These are phyloP conservation scores for Aeminium ludgeri DNA, from an alignment of 495 filamentous ascomycete species.

Conservation along the genomic window DNA sequence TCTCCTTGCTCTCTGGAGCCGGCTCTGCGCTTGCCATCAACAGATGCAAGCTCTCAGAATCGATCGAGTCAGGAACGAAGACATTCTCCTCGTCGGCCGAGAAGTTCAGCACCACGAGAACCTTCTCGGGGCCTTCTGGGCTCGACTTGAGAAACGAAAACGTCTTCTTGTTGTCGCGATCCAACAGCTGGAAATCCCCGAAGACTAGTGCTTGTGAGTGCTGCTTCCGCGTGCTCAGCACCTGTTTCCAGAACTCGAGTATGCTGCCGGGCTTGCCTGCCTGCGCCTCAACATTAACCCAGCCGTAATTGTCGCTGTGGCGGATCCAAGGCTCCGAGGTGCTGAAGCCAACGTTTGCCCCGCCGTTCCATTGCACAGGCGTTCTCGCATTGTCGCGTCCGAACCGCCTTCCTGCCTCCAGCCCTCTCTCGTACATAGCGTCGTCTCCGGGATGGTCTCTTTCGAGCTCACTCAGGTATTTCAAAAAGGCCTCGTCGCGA, in stretches of 20 bases:
- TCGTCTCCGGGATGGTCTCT: too few species aligned
- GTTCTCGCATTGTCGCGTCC: conserved; percentile 42
- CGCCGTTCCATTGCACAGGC: conserved; percentile 45
- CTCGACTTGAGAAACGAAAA: conserved; percentile 33
- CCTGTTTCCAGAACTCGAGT: conserved; percentile 35
- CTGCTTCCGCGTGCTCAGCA: conserved; percentile 36
- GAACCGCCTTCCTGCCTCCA: conserved; percentile 45
- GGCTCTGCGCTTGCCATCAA: too few species aligned
- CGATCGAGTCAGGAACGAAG: too few species aligned
- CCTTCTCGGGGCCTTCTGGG: conserved; percentile 24
- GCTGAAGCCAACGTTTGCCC: conserved; percentile 38
- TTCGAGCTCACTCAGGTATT: conserved; percentile 5
- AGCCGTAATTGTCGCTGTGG: conserved; percentile 34
- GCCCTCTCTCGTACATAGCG: conserved; percentile 26
- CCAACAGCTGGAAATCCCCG: conserved; percentile 38
- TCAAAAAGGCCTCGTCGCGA: conserved; percentile 18
- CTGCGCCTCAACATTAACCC: conserved; percentile 36
- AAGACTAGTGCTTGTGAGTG: conserved; percentile 31
- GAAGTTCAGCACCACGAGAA: conserved; percentile 38
- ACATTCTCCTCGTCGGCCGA: neutral
- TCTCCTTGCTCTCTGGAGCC: too few species aligned
- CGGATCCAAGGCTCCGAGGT: conserved; percentile 42
- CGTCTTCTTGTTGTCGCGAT: conserved; percentile 28
- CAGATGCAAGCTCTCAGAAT: too few species aligned
- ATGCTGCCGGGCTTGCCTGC: conserved; percentile 29